These are phyloP conservation scores for Daldinia eschscholtzii DNA, from an alignment of 2,329 filamentous ascomycete species.

Conservation along the genomic window DNA sequence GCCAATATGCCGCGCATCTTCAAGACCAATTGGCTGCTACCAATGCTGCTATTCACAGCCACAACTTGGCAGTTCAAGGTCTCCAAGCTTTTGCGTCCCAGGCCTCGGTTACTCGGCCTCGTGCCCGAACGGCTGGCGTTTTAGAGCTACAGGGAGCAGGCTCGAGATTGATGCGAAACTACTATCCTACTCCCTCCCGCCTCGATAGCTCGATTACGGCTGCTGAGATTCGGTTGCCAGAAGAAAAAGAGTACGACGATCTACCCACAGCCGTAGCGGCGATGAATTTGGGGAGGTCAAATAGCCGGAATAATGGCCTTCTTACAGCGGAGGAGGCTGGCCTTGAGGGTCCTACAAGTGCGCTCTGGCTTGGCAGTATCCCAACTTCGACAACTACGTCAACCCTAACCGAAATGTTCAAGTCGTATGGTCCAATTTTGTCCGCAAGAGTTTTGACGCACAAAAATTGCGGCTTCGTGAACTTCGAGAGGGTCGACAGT, in stretches of 20 bases:
- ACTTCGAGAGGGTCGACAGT: slow-evolving; percentile 92
- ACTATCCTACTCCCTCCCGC: slow-evolving; percentile 78
- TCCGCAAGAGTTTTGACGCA: slow-evolving; percentile 95
- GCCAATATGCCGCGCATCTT: slow-evolving; percentile 70
- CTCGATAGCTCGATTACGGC: slow-evolving; percentile 82
- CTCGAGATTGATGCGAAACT: slow-evolving; percentile 75
- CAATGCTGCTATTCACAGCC: slow-evolving; percentile 81
- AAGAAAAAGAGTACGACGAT: slow-evolving; percentile 83
- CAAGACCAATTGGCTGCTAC: slow-evolving; percentile 74
- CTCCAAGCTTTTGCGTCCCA: slow-evolving; percentile 82
- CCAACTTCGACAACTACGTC: slow-evolving; percentile 97
- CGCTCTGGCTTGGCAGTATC: slow-evolving; percentile 97
- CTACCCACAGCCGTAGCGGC: slow-evolving; percentile 85
- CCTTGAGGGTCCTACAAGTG: slow-evolving; percentile 89
- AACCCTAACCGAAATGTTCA: slow-evolving; percentile 94
- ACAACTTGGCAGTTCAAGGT: slow-evolving; percentile 88
- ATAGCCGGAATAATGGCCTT: slow-evolving; percentile 74
- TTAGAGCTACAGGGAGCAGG: slow-evolving; percentile 77
- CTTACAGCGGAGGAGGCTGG: slow-evolving; percentile 82
- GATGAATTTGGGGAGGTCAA: slow-evolving; percentile 78
- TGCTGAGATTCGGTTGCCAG: slow-evolving; percentile 78
- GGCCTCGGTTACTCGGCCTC: slow-evolving; percentile 82
- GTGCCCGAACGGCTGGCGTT: slow-evolving; percentile 91
- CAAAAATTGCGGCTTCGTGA: slow-evolving; percentile 99
- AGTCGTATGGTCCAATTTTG: slow-evolving; percentile 89